phyloP scores from a whole-genome alignment of 495 filamentous ascomycete genomes.

The Podospora australis region DNA sequence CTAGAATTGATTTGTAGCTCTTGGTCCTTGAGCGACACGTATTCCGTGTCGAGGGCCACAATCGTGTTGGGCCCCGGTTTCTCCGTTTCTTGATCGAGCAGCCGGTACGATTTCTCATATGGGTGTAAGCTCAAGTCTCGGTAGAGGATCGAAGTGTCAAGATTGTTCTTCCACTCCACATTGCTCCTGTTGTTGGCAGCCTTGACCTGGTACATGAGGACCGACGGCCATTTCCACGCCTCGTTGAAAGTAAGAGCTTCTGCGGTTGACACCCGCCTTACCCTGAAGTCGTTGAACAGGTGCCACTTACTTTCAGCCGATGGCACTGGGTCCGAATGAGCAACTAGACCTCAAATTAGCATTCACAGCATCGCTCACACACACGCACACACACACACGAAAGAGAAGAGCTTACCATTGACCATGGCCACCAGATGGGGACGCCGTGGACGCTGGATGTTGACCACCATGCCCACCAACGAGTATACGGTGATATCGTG shows the following conservation, averaged over 20 bases:
- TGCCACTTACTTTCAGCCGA: constrained; percentile 68
- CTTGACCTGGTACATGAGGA: constrained; percentile 79
- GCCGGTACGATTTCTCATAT: constrained; percentile 43
- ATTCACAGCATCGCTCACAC: too few relatives aligned
- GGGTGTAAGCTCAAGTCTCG: constrained; percentile 45
- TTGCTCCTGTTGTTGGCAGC: constrained; percentile 67
- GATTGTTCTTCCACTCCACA: constrained; percentile 72
- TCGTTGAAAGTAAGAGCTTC: constrained; percentile 86
- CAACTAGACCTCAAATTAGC: too few relatives aligned
- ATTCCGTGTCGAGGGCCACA: constrained; percentile 91
- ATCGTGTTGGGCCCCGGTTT: constrained; percentile 62
- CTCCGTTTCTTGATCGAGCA: constrained; percentile 58
- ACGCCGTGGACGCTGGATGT: constrained; percentile 80
- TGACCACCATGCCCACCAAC: constrained; percentile 81
- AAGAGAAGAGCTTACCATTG: too few relatives aligned
- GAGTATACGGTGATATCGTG: constrained; percentile 80
- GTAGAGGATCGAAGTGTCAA: constrained; percentile 81
- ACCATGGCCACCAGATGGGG: constrained; percentile 87
- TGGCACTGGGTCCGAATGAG: constrained; percentile 54
- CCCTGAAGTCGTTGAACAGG: constrained; percentile 94
- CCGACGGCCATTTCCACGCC: constrained; percentile 83
- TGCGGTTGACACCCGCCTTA: constrained; percentile 64
- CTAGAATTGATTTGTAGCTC: constrained; percentile 92
- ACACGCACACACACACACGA: too few relatives aligned
- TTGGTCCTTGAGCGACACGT: constrained; percentile 81